phyloP scores from a whole-genome alignment of 257 asterid genomes.

The Nicotiana undulata region DNA sequence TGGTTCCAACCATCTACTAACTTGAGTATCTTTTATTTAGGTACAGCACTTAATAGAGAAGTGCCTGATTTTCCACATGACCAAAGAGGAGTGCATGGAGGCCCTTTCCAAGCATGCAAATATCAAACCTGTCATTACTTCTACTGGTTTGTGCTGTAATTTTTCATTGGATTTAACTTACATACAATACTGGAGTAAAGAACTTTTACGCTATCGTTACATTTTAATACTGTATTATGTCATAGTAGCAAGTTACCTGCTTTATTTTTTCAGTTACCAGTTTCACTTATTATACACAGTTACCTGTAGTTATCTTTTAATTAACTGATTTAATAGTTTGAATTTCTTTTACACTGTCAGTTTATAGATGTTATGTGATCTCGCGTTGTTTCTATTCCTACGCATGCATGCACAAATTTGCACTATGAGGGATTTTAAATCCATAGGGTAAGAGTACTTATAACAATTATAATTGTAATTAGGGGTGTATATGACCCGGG shows the following conservation, averaged over 20 bases:
- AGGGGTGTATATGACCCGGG: too few species aligned
- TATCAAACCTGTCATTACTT: constrained; percentile 36
- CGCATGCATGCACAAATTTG: background rate
- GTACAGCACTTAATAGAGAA: constrained; percentile 44
- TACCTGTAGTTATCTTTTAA: too few species aligned
- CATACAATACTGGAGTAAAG: too few species aligned
- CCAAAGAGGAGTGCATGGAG: constrained; percentile 51
- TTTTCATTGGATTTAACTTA: background rate
- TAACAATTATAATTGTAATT: too few species aligned
- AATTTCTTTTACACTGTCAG: background rate
- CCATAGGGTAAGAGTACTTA: background rate
- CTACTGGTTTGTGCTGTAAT: constrained; percentile 30
- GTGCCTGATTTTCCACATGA: constrained; percentile 38
- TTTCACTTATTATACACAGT: background rate
- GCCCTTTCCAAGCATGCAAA: constrained; percentile 49
- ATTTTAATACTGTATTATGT: background rate
- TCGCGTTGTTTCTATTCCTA: background rate
- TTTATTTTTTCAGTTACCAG: background rate
- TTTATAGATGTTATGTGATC: background rate
- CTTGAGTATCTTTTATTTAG: constrained; percentile 7
- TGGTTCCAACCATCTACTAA: background rate
- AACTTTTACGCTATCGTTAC: background rate
- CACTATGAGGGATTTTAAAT: background rate
- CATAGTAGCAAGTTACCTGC: background rate
- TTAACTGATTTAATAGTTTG: too few species aligned